Evolutionary conservation across 352 stramenopile species (phyloP), one percentile per base, ranked within the genome.

Genomic region (Globisporangium orthogonon): DNA sequence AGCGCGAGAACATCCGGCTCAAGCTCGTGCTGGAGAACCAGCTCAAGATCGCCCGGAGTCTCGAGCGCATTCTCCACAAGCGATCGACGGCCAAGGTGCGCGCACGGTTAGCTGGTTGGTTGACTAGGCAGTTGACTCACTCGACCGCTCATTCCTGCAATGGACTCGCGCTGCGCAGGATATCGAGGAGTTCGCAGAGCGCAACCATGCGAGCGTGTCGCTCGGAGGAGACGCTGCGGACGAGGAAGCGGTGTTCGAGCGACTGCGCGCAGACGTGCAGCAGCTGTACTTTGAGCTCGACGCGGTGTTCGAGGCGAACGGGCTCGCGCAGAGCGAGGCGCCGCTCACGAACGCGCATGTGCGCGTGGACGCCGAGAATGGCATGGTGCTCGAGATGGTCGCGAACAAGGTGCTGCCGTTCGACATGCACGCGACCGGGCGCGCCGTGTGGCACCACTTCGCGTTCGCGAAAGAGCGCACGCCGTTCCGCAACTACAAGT

Each of bases 11-110:
- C 52, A 67, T 73, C 18, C 65, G 74, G 4, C 65, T 88, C 4
- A 76, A 76, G 53, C 54, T 66, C 7, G 66, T 83, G 43, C 61
- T 88, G 41, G 75, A 86, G 50, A 76, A 67, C 18, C 78, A 88
- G 49, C 72, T 88, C 61, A 84, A 85, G 63, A 68, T 86, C 47
- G 75, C 69, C 33, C 76, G 73, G 49, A 78, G 66, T 60, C 69
- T 83, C 29, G 68, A 73, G 35, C 50, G 37, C 5, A 55, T 83
- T 7, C 64, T 85, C 35, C 58, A 67, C 59, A 76, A 80, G 61
- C 17, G 18, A 17, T 49, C 44, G 17, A 49, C 44, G n/a, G 44
- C 44, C 5, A 49, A 49, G 18, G 44, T 43, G 17, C 10, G 0
- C 33, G 33, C 33, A 37, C 33, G 33, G 6, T 37, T 37, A 5